phyloP scores from a whole-genome alignment of 2,329 filamentous ascomycete genomes.

The Lecanicillium sp. region DNA sequence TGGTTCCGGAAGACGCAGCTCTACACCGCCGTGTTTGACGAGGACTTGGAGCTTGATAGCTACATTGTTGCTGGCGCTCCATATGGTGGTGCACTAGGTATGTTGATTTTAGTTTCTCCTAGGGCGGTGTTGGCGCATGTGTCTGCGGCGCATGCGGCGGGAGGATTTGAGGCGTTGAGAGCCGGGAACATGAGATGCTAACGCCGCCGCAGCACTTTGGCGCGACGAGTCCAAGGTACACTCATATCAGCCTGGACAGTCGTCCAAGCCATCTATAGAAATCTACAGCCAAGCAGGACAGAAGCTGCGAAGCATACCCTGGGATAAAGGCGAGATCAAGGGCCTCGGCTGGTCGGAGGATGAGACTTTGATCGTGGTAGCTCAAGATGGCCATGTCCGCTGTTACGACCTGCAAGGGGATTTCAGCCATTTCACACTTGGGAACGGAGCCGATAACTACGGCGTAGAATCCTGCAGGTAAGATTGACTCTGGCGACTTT shows the following conservation, averaged over 20 bases:
- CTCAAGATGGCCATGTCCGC: conserved; percentile 81
- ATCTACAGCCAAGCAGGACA: conserved; percentile 91
- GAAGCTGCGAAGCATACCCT: conserved; percentile 75
- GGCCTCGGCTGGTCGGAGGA: conserved; percentile 95
- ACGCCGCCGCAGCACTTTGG: conserved; percentile 62
- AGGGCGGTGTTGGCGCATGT: neutral
- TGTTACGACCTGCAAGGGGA: conserved; percentile 92
- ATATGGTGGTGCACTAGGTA: conserved; percentile 90
- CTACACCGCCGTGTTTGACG: conserved; percentile 88
- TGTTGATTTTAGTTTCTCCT: conserved; percentile 17
- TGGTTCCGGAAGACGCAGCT: conserved; percentile 95
- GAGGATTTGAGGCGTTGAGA: too few species aligned
- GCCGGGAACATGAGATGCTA: conserved; percentile 6
- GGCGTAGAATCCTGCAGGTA: conserved; percentile 76
- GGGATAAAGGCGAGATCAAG: conserved; percentile 83
- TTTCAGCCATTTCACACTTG: conserved; percentile 89
- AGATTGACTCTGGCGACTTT: neutral
- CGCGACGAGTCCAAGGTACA: conserved; percentile 82
- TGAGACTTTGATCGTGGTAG: conserved; percentile 82
- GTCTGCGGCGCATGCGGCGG: too few species aligned
- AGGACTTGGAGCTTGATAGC: conserved; percentile 90
- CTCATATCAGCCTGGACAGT: conserved; percentile 63
- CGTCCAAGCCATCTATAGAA: conserved; percentile 78
- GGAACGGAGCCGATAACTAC: conserved; percentile 80
- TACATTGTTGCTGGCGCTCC: conserved; percentile 87